These are phyloP conservation scores for Raffaelea albimanens DNA, from an alignment of 2,329 filamentous ascomycete species.

Conservation along the genomic window DNA sequence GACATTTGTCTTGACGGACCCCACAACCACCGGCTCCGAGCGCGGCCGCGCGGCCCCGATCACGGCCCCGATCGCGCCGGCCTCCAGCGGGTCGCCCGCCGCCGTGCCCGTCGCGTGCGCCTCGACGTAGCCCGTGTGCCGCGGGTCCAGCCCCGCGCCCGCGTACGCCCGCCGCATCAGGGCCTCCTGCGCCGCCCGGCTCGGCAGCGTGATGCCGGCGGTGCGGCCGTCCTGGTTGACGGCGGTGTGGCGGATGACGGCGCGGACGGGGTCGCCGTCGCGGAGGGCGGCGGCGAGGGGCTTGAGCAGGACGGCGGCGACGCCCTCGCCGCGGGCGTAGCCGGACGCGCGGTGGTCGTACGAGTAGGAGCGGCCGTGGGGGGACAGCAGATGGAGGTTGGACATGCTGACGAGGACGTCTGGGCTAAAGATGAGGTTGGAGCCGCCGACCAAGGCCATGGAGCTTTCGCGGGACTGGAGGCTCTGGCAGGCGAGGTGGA, in stretches of 20 bases:
- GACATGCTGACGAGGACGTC: slow-evolving; percentile 12
- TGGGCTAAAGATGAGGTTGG: slow-evolving; percentile 9
- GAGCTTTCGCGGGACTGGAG: slow-evolving; percentile 7
- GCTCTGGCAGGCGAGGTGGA: slow-evolving; percentile 11
- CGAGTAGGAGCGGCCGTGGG: slow-evolving; percentile 8
- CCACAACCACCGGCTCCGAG: slow-evolving; percentile 16
- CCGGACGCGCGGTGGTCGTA: slow-evolving; percentile 32
- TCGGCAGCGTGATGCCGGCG: slow-evolving; percentile 24
- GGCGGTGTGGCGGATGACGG: slow-evolving; percentile 20
- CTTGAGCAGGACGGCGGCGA: slow-evolving; percentile 27
- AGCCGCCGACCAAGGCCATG: slow-evolving; percentile 3
- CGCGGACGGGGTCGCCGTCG: slow-evolving; percentile 26
- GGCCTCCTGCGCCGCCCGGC: slow-evolving; percentile 26
- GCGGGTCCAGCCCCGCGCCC: slow-evolving; percentile 25
- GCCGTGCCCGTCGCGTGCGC: slow-evolving; percentile 31
- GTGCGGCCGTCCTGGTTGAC: slow-evolving; percentile 26
- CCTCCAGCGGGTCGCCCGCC: slow-evolving; percentile 31
- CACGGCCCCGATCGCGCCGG: slow-evolving; percentile 24
- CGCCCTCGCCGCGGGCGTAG: slow-evolving; percentile 34
- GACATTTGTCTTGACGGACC: slow-evolving; percentile 20
- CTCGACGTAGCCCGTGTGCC: slow-evolving; percentile 14
- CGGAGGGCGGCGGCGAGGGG: slow-evolving; percentile 24
- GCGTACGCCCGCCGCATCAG: slow-evolving; percentile 30
- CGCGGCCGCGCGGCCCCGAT: slow-evolving; percentile 13
- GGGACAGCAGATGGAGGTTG: slow-evolving; percentile 11